Percentiles rank a stretch among this genome's conserved stretches.
These are phyloP conservation scores for Hansfordia pulvinata DNA, from an alignment of 2,329 filamentous ascomycete species.

Conservation along the genomic window DNA sequence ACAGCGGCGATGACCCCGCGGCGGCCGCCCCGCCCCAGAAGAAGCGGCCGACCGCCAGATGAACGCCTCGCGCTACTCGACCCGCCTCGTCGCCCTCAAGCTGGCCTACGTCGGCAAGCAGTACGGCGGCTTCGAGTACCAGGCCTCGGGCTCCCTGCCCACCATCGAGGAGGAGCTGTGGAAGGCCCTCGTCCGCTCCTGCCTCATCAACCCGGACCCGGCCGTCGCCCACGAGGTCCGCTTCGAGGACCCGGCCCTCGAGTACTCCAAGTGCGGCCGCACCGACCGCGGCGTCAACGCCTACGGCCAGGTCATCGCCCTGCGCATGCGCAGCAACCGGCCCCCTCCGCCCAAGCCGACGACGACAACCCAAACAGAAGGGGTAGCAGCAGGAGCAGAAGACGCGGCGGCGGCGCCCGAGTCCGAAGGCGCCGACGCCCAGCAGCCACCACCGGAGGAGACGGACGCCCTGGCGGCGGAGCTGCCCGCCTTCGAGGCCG, in stretches of 20 bases:
- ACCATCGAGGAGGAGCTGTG: constrained; percentile 90
- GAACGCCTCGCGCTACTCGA: constrained; percentile 70
- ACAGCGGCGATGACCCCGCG: too few relatives aligned
- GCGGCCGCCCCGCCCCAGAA: constrained; percentile 15
- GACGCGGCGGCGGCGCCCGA: constrained; percentile 5
- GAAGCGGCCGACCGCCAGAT: constrained; percentile 38
- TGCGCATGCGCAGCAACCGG: constrained; percentile 68
- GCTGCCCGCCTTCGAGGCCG: constrained; percentile 4
- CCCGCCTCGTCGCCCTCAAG: constrained; percentile 78
- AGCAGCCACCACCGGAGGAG: constrained; percentile 6
- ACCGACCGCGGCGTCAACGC: constrained; percentile 91
- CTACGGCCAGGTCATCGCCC: constrained; percentile 85
- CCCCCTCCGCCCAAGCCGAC: constrained; percentile 33
- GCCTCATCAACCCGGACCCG: constrained; percentile 57
- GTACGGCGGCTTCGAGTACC: constrained; percentile 90
- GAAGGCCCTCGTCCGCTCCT: constrained; percentile 73
- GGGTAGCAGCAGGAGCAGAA: constrained; percentile 6
- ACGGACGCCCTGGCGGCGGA: constrained; percentile 4
- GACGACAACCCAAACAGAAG: constrained; percentile 12
- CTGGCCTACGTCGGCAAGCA: constrained; percentile 83
- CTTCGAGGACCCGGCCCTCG: constrained; percentile 57
- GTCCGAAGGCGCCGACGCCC: constrained; percentile 1
- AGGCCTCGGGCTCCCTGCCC: constrained; percentile 55
- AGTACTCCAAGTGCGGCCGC: constrained; percentile 90
- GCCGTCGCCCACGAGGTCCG: too few relatives aligned